Evolutionary conservation across 495 filamentous ascomycete genomes (phyloP), one percentile per base, ranked within the genome.

Genomic region (Penicillium bovifimosum): DNA sequence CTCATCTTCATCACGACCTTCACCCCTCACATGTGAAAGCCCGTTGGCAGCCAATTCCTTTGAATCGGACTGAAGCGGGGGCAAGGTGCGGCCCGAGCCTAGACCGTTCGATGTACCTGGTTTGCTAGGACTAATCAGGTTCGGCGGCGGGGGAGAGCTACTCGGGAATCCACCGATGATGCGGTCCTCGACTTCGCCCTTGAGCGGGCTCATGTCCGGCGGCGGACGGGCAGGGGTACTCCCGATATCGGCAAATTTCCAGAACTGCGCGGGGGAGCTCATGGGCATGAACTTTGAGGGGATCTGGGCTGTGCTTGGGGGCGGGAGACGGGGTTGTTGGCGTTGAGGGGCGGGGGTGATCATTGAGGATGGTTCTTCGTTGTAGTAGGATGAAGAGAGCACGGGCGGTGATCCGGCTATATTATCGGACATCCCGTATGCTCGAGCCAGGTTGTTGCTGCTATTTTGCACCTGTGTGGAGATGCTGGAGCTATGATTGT

Each of bases 211-310:
- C 67, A 80, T 73, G 36, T 86, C 82, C 9, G 76, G 69, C 28
- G 76, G 72, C 1, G 81, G 76, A 52, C 81, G 80, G 2, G 86
- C 82, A 33, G 91, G 91, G 1, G 91, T 96, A 68, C 83, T 90
- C 9, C 85, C 82, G 79, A 73, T 71, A 54, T 73, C 66, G 29
- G 71, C 83, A 62, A 86, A 93, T 62, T 89, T 95, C 92, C 92
- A 97, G 72, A 96, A 97, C 16, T 92, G 90, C n/a, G 95, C 93
- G 0, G 93, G 93, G 17, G 88, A 95, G 64, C 87, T 92, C 63
- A 92, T 91, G 14, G 91, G 88, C 83, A 96, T 91, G 70, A 91
- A 93, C 64, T 92, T 90, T 59, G 90, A 95, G 3, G 95, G 95
- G 36, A 91, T 79, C 60, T 93, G 89, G 6, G 86, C 83, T 0